phyloP scores from a whole-genome alignment of 139 green algal genomes.

The Diplosphaera chodatii region DNA sequence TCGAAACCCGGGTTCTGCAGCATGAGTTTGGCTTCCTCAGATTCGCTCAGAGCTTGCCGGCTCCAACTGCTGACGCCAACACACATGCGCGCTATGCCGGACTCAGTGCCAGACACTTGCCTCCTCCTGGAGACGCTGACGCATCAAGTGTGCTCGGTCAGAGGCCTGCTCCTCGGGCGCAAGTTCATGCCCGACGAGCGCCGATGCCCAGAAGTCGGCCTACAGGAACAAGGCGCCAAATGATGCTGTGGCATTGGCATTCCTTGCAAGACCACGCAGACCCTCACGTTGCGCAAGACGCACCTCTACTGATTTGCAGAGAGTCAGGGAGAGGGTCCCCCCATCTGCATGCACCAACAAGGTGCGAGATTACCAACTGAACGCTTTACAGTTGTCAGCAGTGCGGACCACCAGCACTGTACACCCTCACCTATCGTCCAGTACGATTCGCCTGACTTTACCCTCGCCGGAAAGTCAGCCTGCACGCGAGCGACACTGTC shows the following conservation, averaged over 20 bases:
- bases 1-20: conserved; percentile 93
- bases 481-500: conserved; percentile 26
- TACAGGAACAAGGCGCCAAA: conserved; percentile 10
- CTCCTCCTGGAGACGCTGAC: conserved; percentile 89
- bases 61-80: background rate
- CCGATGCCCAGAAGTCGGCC: conserved; percentile 63
- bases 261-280: no score
- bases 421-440: conserved; percentile 75
- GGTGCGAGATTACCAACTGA: background rate
- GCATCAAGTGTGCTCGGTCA: conserved; percentile 79
- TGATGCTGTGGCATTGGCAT: no score
- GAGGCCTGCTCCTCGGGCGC: conserved; percentile 36
- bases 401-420: background rate
- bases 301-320: conserved; percentile 69
- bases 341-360: conserved; percentile 41
- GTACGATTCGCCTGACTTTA: conserved; percentile 69
- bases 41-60: background rate
- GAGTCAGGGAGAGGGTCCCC: conserved; percentile 46
- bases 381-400: background rate
- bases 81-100: background rate
- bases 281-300: background rate
- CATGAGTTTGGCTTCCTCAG: background rate
- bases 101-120: conserved; percentile 23
- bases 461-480: conserved; percentile 45
- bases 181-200: conserved; percentile 69